Conservation (phyloP, 2,329 filamentous ascomycete genomes). For the Simplicillium sp. region DNA sequence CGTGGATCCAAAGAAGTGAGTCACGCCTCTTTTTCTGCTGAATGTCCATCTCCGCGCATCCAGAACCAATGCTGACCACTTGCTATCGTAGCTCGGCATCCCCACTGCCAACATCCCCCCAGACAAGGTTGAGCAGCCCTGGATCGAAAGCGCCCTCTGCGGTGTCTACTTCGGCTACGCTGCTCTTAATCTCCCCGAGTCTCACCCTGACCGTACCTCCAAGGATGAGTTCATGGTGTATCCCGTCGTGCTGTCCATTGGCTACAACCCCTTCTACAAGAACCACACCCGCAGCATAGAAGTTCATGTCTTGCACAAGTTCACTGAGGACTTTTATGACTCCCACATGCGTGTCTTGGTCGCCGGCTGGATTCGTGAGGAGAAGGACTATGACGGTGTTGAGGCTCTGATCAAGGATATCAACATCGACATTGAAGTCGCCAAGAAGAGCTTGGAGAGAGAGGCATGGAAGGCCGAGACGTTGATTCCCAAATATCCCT, state of each 20-base stretch:
- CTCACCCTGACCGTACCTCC: slow-evolving; percentile 31
- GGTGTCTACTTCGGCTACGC: slow-evolving; percentile 96
- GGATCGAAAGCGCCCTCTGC: slow-evolving; percentile 55
- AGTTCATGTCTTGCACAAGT: slow-evolving; percentile 77
- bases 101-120: slow-evolving; percentile 90
- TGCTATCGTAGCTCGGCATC: slow-evolving; percentile 64
- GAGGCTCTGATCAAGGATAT: slow-evolving; percentile 87
- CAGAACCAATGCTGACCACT: slow-evolving; percentile 3
- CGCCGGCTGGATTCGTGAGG: slow-evolving; percentile 79
- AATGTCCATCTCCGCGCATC: neutral
- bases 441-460: slow-evolving; percentile 60
- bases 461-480: slow-evolving; percentile 40
- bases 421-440: slow-evolving; percentile 76
- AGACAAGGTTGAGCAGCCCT: slow-evolving; percentile 47
- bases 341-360: slow-evolving; percentile 70
- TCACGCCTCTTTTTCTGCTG: slow-evolving; percentile 3
- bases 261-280: slow-evolving; percentile 96
- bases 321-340: slow-evolving; percentile 77
- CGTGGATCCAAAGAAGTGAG: slow-evolving; percentile 82
- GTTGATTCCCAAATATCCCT: slow-evolving; percentile 21
- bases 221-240: slow-evolving; percentile 38
- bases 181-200: slow-evolving; percentile 50
- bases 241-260: slow-evolving; percentile 89
- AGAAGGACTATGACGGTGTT: slow-evolving; percentile 76
- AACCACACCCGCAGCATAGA: slow-evolving; percentile 81